Evolutionary conservation across 805 yeast genomes (phyloP), one percentile per base, ranked within the genome.

Genomic region (Hanseniaspora nectarophila): DNA sequence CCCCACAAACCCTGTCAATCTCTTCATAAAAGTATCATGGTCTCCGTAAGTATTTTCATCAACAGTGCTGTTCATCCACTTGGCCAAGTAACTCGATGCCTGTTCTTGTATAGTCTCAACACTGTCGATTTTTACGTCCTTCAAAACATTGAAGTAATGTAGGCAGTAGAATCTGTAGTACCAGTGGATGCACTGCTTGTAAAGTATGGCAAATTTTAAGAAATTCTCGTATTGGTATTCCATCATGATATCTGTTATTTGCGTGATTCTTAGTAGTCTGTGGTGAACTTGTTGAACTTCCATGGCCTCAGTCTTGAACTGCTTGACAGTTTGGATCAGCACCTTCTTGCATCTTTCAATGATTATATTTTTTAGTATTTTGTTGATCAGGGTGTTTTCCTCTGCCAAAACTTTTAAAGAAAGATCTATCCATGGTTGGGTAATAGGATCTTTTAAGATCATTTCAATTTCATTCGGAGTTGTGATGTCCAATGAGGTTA

Each of bases 161-260:
- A 81, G 79, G 61, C 89, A 90, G 58, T 84, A 77, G 53, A 82
- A 75, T 54, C 75, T 72, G 64, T 92, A 92, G 68, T 90, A 92
- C 98, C 98, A 92, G 60, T 77, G 72, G 85, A 92, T 89, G 2
- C 97, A 90, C 60, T 80, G 80, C 18, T 81, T 69, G 63, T 92
- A 92, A 0, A 97, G 97, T 59, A 76, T 75, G 51, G 80, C 74
- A 37, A 92, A 72, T 60, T 86, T 92, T 15, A 69, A 63, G 0
- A 95, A 90, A 51, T 92, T 67, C 6, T 78, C 72, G 8, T 75
- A 72, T 54, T 83, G 76, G 46, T 78, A 75, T 4, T 66, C 60
- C 4, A 70, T 63, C 35, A 90, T 63, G 55, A 85, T 87, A 3
- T 67, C 67, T 58, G 68, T 84, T 1, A 78, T 71, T 47, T 81